Percentiles rank a stretch among this genome's conserved stretches.
Conservation (phyloP, 164 flowering plant genomes). For the Buxus sempervirens region DNA sequence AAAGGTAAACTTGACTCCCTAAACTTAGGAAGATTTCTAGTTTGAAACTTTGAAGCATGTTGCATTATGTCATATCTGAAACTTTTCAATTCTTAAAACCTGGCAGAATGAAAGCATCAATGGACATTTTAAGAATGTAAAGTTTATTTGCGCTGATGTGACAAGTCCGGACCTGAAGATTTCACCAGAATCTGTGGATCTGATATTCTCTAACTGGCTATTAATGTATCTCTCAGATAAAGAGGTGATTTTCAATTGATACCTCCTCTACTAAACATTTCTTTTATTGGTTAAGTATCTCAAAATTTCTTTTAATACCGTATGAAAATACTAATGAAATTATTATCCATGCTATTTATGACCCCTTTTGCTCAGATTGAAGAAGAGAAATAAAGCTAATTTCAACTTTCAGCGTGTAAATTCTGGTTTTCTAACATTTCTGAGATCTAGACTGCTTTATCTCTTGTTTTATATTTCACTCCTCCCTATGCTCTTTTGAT, state of each 20-base stretch:
- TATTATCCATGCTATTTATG: not conserved
- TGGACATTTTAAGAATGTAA: slow-evolving; percentile 75
- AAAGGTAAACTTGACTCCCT: slow-evolving; percentile 45
- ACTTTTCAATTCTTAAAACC: not conserved
- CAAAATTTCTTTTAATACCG: not conserved
- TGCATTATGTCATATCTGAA: no score
- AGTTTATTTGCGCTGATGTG: slow-evolving; percentile 89
- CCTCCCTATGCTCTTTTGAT: no score
- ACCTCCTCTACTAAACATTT: not conserved
- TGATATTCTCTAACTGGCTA: slow-evolving; percentile 91
- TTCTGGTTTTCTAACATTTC: no score
- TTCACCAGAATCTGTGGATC: slow-evolving; percentile 62
- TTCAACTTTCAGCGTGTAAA: no score
- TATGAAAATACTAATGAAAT: not conserved
- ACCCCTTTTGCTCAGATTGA: not conserved
- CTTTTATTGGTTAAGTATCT: not conserved
- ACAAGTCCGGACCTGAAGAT: slow-evolving; percentile 71
- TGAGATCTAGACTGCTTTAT: no score
- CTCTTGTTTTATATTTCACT: no score
- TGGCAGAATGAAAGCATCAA: slow-evolving; percentile 80
- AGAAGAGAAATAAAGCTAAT: no score
- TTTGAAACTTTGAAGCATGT: no score
- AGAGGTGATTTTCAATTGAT: slow-evolving; percentile 52
- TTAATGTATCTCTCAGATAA: slow-evolving; percentile 90
- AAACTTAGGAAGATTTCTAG: not conserved